Percentiles rank a stretch among this genome's conserved stretches.
Conservation (phyloP, 116 monocot genomes). For the Trichopus zeylanicus region DNA sequence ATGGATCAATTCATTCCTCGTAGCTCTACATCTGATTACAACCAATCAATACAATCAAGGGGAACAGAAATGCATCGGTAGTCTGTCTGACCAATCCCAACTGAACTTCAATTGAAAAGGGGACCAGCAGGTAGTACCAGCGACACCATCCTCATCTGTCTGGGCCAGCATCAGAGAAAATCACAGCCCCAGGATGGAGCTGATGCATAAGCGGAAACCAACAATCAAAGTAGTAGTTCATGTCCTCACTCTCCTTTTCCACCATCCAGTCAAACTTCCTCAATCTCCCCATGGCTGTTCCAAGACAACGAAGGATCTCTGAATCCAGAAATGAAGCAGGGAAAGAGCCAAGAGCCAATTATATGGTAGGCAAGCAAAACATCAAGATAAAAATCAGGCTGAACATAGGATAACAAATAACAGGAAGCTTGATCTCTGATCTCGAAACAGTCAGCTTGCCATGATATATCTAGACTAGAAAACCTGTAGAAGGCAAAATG, state of each 20-base stretch:
- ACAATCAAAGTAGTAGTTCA: constrained; percentile 60
- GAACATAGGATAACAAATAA: too few species aligned
- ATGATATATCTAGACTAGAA: too few species aligned
- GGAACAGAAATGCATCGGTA: constrained; percentile 26
- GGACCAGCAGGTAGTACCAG: constrained; percentile 86
- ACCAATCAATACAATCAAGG: background rate
- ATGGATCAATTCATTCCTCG: background rate
- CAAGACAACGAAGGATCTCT: constrained; percentile 2
- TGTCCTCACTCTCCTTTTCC: constrained; percentile 60
- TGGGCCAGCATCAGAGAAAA: constrained; percentile 80
- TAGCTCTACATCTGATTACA: background rate
- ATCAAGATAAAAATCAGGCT: too few species aligned
- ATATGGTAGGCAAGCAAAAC: too few species aligned
- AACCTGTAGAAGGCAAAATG: too few species aligned
- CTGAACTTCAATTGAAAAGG: constrained; percentile 67
- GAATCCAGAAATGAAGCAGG: background rate
- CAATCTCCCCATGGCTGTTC: constrained; percentile 75
- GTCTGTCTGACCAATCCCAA: constrained; percentile 45
- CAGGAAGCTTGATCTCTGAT: too few species aligned
- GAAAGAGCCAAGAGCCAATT: too few species aligned
- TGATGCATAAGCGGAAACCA: constrained; percentile 95
- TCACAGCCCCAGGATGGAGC: constrained; percentile 69
- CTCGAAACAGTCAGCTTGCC: too few species aligned
- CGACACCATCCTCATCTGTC: constrained; percentile 69
- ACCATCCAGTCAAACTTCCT: constrained; percentile 87